Evolutionary conservation across 116 monocot genomes (phyloP).

Genomic region (Phalaenopsis hybrid): DNA sequence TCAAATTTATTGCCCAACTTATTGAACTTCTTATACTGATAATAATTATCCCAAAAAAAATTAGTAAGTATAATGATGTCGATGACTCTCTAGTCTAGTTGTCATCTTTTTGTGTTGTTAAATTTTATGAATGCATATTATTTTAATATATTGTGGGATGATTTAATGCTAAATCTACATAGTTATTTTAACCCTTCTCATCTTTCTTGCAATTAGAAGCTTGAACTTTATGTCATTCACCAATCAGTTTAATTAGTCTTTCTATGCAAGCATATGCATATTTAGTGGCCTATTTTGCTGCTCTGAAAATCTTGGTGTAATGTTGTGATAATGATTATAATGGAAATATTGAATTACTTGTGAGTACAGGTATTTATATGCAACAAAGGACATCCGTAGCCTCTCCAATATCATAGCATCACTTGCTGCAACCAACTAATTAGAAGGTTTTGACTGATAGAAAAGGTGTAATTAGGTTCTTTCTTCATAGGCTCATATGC

Average conservation of each 20-base stretch:
- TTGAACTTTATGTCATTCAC: not conserved
- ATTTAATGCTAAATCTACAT: not conserved
- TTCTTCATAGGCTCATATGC: not conserved
- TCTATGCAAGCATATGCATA: not conserved
- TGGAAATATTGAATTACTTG: not conserved
- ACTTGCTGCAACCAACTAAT: not conserved
- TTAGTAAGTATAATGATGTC: not conserved
- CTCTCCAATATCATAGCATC: not conserved
- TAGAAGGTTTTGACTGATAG: not conserved
- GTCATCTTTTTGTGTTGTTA: not conserved
- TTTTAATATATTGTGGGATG: not conserved
- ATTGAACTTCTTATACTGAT: not conserved
- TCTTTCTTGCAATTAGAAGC: not conserved
- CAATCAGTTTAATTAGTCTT: not conserved
- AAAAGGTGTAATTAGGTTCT: not conserved
- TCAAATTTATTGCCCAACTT: not conserved
- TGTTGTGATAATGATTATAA: not conserved
- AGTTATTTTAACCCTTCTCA: not conserved
- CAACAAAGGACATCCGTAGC: not conserved
- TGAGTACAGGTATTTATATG: not conserved
- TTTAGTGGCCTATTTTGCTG: not conserved
- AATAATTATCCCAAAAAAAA: not conserved
- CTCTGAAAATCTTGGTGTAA: not conserved
- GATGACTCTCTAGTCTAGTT: not conserved
- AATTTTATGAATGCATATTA: not conserved